Conservation (phyloP, 805 yeast genomes). For the Zygotorulaspora danielsina region DNA sequence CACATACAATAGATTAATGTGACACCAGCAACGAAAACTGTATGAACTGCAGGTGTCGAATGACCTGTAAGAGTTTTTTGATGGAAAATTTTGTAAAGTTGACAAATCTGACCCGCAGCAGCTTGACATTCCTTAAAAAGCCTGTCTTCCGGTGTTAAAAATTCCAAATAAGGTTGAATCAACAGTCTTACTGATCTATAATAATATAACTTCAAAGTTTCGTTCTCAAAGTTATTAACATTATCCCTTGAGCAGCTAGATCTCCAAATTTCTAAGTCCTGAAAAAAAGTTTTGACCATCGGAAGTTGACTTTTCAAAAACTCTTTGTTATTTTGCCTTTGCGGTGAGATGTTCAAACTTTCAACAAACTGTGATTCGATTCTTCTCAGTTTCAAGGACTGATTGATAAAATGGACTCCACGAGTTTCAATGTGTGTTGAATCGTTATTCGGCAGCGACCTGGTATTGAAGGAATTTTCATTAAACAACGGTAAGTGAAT, state of each 20-base stretch:
- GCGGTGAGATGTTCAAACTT: constrained; percentile 41
- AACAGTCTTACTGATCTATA: constrained; percentile 55
- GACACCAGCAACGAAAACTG: constrained; percentile 65
- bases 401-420: constrained; percentile 48
- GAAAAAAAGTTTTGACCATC: constrained; percentile 48
- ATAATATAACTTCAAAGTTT: constrained; percentile 55
- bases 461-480: constrained; percentile 36
- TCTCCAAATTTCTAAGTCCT: constrained; percentile 56
- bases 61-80: constrained; percentile 60
- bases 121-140: constrained; percentile 64
- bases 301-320: constrained; percentile 41
- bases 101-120: constrained; percentile 68
- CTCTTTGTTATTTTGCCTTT: constrained; percentile 17
- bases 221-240: constrained; percentile 49
- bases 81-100: constrained; percentile 57
- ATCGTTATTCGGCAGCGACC: constrained; percentile 14
- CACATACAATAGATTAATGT: constrained; percentile 63
- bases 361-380: constrained; percentile 59
- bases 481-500: constrained; percentile 51
- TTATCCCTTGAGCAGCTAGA: constrained; percentile 42
- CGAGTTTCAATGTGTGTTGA: constrained; percentile 21
- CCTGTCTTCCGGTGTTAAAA: constrained; percentile 56
- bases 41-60: constrained; percentile 62
- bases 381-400: constrained; percentile 51
- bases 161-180: constrained; percentile 61